Base-by-base conservation (phyloP, 768 basidiomycete species). In the Fomitopsis serialis region DNA sequence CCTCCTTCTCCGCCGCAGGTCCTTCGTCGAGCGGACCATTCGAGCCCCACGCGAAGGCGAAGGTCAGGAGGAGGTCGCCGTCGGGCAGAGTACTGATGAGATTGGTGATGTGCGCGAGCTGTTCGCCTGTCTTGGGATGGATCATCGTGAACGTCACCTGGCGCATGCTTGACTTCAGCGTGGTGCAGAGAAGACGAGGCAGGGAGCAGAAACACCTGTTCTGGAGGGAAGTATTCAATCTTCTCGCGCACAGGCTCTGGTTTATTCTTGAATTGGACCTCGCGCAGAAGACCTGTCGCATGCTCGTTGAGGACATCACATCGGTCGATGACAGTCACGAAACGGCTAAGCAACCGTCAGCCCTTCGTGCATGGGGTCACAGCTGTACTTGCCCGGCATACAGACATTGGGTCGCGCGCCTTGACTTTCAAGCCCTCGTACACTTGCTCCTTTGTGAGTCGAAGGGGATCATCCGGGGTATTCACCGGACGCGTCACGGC, bases 121-220 rank as follows among this genome's bases (percentile, higher is more conserved):
- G 45, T n/a, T 27, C 46, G 29, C 19, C 32, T 7, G 46, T 13
- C 36, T 11, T 40, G 10, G 48, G 48, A 4, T 11, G 19, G 17
- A 29, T 13, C 48, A 50, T 50, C 37, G 36, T 42, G 48, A 50
- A 50, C 6, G 22, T 42, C 22, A 50, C 35, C 48, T 50, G 48
- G 3, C 36, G 37, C 48, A 50, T 15, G 27, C 15, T 7, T 12
- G 17, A 40, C 21, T 4, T 40, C n/a, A 48, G n/a, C 34, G n/a
- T 5, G 25, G n/a, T n/a, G 32, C 17, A 22, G 29, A 9, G n/a
- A 21, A 48, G 11, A 32, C 25, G 13, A 32, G n/a, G n/a, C n/a
- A n/a, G n/a, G n/a, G n/a, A n/a, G n/a, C 6, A 48, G 27, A 22
- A 10, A 37, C 15, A 48, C 46, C 46, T 32, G 46, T 10, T 17